Conservation (phyloP, 208 protist genomes). For the Acanthamoeba divionensis region DNA sequence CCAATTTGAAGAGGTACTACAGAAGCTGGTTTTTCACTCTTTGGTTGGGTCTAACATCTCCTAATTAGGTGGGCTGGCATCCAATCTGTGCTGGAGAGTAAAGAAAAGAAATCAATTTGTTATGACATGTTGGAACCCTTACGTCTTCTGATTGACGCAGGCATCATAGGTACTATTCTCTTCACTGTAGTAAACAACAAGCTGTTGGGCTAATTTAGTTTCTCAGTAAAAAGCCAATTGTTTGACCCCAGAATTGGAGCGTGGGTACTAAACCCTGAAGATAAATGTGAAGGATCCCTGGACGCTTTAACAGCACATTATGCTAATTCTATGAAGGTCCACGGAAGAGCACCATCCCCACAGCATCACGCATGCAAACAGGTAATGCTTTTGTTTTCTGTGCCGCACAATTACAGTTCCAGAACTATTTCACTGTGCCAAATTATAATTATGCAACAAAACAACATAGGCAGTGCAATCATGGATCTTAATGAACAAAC, state of each 20-base stretch:
- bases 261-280: conserved; percentile 25
- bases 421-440: too few relatives aligned
- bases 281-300: conserved; percentile 9
- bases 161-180: conserved; percentile 14
- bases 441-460: too few relatives aligned
- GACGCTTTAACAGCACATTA: neutral
- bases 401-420: neutral
- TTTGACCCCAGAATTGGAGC: conserved; percentile 12
- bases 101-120: neutral
- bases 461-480: conserved; percentile 39
- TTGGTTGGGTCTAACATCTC: neutral
- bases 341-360: neutral
- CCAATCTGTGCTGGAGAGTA: neutral
- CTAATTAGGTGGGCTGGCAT: neutral
- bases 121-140: neutral
- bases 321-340: neutral
- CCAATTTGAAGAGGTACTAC: neutral
- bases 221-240: neutral
- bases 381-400: neutral
- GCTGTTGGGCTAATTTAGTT: neutral
- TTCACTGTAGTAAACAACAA: neutral
- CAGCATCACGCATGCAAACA: neutral
- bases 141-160: neutral
- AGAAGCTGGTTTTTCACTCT: neutral
- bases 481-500: conserved; percentile 49